Base-by-base conservation (phyloP, 345 rosid genomes). In the Chamaenerion angustifolium region DNA sequence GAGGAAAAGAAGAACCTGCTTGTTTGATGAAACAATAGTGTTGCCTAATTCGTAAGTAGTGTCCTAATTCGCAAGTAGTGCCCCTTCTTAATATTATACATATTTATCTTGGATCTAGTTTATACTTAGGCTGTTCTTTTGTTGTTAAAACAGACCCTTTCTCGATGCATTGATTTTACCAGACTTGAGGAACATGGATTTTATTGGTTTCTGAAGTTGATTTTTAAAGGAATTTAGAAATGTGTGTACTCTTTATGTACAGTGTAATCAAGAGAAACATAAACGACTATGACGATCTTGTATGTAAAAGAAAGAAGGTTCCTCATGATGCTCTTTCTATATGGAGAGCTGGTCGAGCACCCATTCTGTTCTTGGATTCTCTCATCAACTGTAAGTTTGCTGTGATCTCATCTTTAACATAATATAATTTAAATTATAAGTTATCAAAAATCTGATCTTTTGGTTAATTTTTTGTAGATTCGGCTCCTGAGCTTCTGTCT, bases 41-140 rank as follows among this genome's bases (percentile, higher is more conserved):
- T 70, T 83, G 65, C 75, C 94, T 16, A 90, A 73, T 63, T 55
- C 56, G 98, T 90, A 83, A 67, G 85, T 58, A 13, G 56, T 51
- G 23, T 2, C 0, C 37, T 31, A 90, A 73, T 63, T 55, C 56
- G 98, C 85, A 83, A 67, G 85, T 58, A 13, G 56, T 51, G 23
- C 0, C 0, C 37, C 5, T 31, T 31, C 37, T 31, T 5, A 23
- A n/a, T n/a, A n/a, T n/a, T n/a, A n/a, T n/a, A n/a, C n/a, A n/a
- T n/a, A n/a, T n/a, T n/a, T 4, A 21, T 21, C 2, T 21, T 21
- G 25, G 25, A 21, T 21, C 25, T 21, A 21, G 25, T 21, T 31
- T 31, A 31, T 31, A 31, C 37, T 31, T 23, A 2, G 27, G 27
- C 27, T 2, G 27, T 23, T 23, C 27, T 23, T 23, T 23, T 2